Evolutionary conservation across 768 basidiomycete species (phyloP), one percentile per base, ranked within the genome.

Genomic region (Rhodosporidiobolus odoratus): DNA sequence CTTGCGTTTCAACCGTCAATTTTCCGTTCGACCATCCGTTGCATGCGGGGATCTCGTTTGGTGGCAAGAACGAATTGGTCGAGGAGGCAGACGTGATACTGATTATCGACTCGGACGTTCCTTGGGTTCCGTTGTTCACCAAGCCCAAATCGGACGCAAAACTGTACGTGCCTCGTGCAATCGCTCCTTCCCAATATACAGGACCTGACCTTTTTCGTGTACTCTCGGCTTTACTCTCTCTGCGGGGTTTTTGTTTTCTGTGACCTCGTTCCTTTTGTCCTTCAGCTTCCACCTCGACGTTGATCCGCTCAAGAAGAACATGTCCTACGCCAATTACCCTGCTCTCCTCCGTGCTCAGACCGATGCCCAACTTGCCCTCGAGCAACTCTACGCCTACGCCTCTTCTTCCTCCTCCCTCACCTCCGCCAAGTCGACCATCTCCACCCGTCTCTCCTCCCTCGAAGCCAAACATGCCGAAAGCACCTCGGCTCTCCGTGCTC

Each of bases 91-190:
- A 90, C 71, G 83, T 85, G 6, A 82, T 90, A 25, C 78, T 90
- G 16, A 79, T 88, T 25, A 68, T 90, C n/a, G 88, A 89, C 66
- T 82, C 81, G 13, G 87, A 87, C 69, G 79, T 88, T 0, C 86
- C 88, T 0, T 89, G 88, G 77, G 54, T 78, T 9, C 73, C 76
- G 3, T 81, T 83, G 62, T 80, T 77, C 65, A 78, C 76, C 62
- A 78, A 77, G 5, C 86, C 87, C 0, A 75, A 17, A 17, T 3
- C 40, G 6, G 64, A 47, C 15, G 64, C 56, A 9, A 7, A 57
- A 34, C 47, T 65, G 64, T 65, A 7, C 54, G 64, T 40, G n/a
- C n/a, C n/a, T n/a, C n/a, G n/a, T n/a, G n/a, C n/a, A n/a, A n/a
- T n/a, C n/a, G n/a, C n/a, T n/a, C n/a, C n/a, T n/a, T n/a, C n/a